These are phyloP conservation scores for Pichia sp. DNA, from an alignment of 1,139 yeast species.

Conservation along the genomic window DNA sequence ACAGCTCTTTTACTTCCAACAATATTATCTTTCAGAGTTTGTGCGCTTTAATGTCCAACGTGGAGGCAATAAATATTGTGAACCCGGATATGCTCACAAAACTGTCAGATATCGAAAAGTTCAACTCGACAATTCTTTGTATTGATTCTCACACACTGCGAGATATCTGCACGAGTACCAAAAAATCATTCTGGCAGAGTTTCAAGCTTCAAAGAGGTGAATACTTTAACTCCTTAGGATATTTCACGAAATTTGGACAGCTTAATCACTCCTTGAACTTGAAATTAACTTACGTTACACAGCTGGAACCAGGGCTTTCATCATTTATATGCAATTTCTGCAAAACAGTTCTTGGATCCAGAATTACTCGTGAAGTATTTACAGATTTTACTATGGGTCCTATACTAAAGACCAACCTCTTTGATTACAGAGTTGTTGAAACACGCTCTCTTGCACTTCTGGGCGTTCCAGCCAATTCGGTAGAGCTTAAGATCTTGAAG, in stretches of 20 bases:
- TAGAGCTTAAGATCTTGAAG: slow-evolving; percentile 41
- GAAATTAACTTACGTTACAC: slow-evolving; percentile 18
- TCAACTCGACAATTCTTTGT: slow-evolving; percentile 19
- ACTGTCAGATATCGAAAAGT: slow-evolving; percentile 6
- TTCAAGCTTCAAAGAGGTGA: slow-evolving; percentile 18
- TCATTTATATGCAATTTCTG: slow-evolving; percentile 33
- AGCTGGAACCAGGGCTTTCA: slow-evolving; percentile 18
- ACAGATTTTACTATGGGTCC: slow-evolving; percentile 49
- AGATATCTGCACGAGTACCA: slow-evolving; percentile 8
- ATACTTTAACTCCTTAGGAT: slow-evolving; percentile 30
- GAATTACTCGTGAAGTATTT: slow-evolving; percentile 49
- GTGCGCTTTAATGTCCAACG: slow-evolving; percentile 21
- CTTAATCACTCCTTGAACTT: slow-evolving; percentile 11
- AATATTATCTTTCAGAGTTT: slow-evolving; percentile 20
- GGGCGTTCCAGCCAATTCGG: slow-evolving; percentile 45
- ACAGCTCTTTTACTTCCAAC: slow-evolving; percentile 14
- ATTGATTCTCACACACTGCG: slow-evolving; percentile 13
- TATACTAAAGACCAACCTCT: slow-evolving; percentile 48
- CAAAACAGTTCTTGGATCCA: slow-evolving; percentile 40
- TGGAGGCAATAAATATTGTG: slow-evolving; percentile 13
- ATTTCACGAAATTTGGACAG: slow-evolving; percentile 30
- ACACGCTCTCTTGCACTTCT: slow-evolving; percentile 10
- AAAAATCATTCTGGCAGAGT: slow-evolving; percentile 10
- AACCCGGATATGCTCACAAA: slow-evolving; percentile 4
- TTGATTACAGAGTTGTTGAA: slow-evolving; percentile 48